Conservation (phyloP, 2,329 filamentous ascomycete genomes). For the Exophiala spinifera region DNA sequence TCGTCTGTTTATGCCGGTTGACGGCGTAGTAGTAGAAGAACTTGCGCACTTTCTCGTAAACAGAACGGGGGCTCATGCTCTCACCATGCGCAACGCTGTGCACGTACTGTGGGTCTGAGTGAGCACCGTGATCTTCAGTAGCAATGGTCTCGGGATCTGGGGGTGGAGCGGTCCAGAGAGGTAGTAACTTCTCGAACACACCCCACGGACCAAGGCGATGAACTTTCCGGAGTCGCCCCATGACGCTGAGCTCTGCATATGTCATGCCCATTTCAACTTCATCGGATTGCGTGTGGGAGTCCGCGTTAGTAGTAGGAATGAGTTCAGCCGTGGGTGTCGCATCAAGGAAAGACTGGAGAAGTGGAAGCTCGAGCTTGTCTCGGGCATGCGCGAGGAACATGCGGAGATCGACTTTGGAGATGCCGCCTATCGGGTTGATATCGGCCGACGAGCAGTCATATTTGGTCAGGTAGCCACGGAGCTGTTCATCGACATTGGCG, state of each 20-base stretch:
- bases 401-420: slow-evolving; percentile 67
- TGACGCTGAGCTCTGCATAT: slow-evolving; percentile 53
- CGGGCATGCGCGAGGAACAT: slow-evolving; percentile 66
- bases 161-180: slow-evolving; percentile 35
- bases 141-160: no score
- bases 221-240: slow-evolving; percentile 55
- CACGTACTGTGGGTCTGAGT: not conserved
- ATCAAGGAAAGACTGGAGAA: slow-evolving; percentile 61
- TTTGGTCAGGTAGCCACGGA: slow-evolving; percentile 62
- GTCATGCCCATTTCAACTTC: slow-evolving; percentile 50
- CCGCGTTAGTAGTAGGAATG: slow-evolving; percentile 62
- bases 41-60: not conserved
- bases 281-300: slow-evolving; percentile 56
- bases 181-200: not conserved
- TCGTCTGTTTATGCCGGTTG: slow-evolving; percentile 64
- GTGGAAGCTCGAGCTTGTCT: slow-evolving; percentile 31
- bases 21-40: slow-evolving; percentile 47
- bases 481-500: slow-evolving; percentile 59
- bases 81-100: not conserved
- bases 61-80: slow-evolving; percentile 39
- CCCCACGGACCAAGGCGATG: slow-evolving; percentile 27
- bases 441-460: slow-evolving; percentile 60
- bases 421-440: slow-evolving; percentile 46
- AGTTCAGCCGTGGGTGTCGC: slow-evolving; percentile 62
- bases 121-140: slow-evolving; percentile 37